phyloP scores from a whole-genome alignment of 83 land plant species.

The Diphasiastrum complanatum region DNA sequence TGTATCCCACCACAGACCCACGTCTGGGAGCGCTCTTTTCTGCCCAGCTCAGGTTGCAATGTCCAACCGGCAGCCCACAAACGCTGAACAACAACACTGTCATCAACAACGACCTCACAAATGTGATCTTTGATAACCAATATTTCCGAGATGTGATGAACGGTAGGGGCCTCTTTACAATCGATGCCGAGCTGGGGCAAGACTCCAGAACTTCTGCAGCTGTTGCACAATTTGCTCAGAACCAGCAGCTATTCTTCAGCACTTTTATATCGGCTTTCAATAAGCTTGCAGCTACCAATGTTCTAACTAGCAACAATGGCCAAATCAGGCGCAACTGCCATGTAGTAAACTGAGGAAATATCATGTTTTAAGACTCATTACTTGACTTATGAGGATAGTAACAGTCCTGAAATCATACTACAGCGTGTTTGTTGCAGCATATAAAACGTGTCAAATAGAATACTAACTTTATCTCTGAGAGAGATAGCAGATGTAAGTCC shows the following conservation, averaged over 20 bases:
- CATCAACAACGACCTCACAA: slow-evolving; percentile 36
- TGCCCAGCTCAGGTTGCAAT: slow-evolving; percentile 12
- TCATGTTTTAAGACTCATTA: neutral
- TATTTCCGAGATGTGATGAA: slow-evolving; percentile 33
- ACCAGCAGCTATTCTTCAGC: slow-evolving; percentile 38
- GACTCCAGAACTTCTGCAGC: slow-evolving; percentile 29
- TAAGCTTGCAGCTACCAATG: slow-evolving; percentile 35
- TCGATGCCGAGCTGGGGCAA: slow-evolving; percentile 35
- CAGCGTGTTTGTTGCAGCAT: too few species aligned
- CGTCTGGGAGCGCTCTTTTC: neutral
- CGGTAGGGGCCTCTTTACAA: slow-evolving; percentile 44
- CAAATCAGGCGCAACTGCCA: slow-evolving; percentile 24
- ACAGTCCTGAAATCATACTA: too few species aligned
- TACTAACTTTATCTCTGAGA: too few species aligned
- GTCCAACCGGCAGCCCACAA: slow-evolving; percentile 19
- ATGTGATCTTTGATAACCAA: slow-evolving; percentile 42
- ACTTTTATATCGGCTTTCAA: slow-evolving; percentile 44
- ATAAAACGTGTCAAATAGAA: too few species aligned
- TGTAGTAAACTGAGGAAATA: slow-evolving; percentile 13
- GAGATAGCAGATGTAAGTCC: too few species aligned
- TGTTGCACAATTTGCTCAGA: slow-evolving; percentile 32
- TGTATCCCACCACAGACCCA: slow-evolving; percentile 15
- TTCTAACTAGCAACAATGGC: slow-evolving; percentile 42
- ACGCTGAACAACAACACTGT: slow-evolving; percentile 25
- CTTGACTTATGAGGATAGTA: too few species aligned